These are phyloP conservation scores for Xylaria intraflava DNA, from an alignment of 495 filamentous ascomycete genomes.

Conservation along the genomic window DNA sequence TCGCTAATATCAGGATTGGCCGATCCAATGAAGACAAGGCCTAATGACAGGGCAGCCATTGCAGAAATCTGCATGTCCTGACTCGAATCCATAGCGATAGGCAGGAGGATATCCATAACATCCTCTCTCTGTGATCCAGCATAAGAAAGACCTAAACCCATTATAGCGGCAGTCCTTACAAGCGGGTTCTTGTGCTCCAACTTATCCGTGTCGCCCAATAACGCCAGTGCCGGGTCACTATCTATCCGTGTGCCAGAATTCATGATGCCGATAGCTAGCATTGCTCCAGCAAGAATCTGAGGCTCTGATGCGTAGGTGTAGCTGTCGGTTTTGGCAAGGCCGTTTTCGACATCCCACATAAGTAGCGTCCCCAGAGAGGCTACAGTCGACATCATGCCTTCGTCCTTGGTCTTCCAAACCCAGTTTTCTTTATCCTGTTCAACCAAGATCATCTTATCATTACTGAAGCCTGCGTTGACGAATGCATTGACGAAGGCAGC, in stretches of 20 bases:
- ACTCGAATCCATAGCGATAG: slow-evolving; percentile 74
- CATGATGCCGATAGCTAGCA: slow-evolving; percentile 86
- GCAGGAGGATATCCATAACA: slow-evolving; percentile 69
- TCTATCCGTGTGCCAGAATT: slow-evolving; percentile 86
- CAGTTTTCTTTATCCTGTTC: slow-evolving; percentile 76
- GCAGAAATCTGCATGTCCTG: slow-evolving; percentile 92
- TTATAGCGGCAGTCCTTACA: slow-evolving; percentile 75
- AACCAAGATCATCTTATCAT: slow-evolving; percentile 94
- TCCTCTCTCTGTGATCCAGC: slow-evolving; percentile 87
- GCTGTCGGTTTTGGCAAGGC: slow-evolving; percentile 85
- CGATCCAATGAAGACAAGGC: slow-evolving; percentile 88
- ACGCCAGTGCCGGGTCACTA: slow-evolving; percentile 77
- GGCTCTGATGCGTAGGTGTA: slow-evolving; percentile 82
- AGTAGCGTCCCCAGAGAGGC: slow-evolving; percentile 86
- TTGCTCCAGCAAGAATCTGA: slow-evolving; percentile 79
- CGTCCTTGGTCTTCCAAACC: slow-evolving; percentile 99
- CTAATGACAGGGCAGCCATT: slow-evolving; percentile 88
- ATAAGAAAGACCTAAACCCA: slow-evolving; percentile 91
- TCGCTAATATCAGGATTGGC: slow-evolving; percentile 81
- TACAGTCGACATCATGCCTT: slow-evolving; percentile 92
- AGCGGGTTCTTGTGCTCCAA: slow-evolving; percentile 67
- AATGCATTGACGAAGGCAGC: slow-evolving; percentile 96
- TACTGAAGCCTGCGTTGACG: slow-evolving; percentile 89
- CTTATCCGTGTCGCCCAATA: slow-evolving; percentile 72
- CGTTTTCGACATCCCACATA: slow-evolving; percentile 84